Conservation (phyloP, 2,329 filamentous ascomycete species). For the Dichotomopilus funicola region DNA sequence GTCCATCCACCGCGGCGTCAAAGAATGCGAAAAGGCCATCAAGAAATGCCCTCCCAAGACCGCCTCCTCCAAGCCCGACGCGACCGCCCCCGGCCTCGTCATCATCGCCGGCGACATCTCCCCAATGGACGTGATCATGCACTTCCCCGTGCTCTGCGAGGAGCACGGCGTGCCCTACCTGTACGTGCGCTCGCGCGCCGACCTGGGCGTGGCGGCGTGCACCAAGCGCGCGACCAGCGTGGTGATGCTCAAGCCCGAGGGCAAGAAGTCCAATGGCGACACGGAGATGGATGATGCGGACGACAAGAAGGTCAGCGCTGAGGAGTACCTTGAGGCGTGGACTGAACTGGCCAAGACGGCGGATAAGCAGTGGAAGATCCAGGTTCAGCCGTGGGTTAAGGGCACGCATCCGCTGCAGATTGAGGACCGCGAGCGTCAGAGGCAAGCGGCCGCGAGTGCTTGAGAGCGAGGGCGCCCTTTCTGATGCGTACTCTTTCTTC, state of each 20-base stretch:
- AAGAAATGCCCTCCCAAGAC: constrained; percentile 74
- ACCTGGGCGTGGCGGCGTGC: constrained; percentile 85
- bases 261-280: constrained; percentile 45
- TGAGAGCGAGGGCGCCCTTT: neutral
- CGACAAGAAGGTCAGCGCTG: constrained; percentile 44
- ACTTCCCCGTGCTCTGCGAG: constrained; percentile 96
- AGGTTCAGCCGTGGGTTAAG: constrained; percentile 35
- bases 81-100: constrained; percentile 58
- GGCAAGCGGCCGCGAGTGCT: constrained; percentile 2
- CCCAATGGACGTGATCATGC: constrained; percentile 96
- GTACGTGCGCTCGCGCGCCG: constrained; percentile 85
- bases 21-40: constrained; percentile 97
- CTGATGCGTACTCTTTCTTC: too few species aligned
- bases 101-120: constrained; percentile 96
- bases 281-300: constrained; percentile 39
- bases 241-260: constrained; percentile 62
- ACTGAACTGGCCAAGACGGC: constrained; percentile 59
- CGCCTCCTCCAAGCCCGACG: constrained; percentile 49
- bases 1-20: constrained; percentile 93
- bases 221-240: constrained; percentile 97
- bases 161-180: constrained; percentile 97
- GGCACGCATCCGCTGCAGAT: constrained; percentile 24
- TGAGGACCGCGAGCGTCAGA: constrained; percentile 9
- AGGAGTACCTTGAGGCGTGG: constrained; percentile 59
- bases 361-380: constrained; percentile 58